Evolutionary conservation across 2,329 filamentous ascomycete genomes (phyloP), one percentile per base, ranked within the genome.

Genomic region (Madurella fahalii): DNA sequence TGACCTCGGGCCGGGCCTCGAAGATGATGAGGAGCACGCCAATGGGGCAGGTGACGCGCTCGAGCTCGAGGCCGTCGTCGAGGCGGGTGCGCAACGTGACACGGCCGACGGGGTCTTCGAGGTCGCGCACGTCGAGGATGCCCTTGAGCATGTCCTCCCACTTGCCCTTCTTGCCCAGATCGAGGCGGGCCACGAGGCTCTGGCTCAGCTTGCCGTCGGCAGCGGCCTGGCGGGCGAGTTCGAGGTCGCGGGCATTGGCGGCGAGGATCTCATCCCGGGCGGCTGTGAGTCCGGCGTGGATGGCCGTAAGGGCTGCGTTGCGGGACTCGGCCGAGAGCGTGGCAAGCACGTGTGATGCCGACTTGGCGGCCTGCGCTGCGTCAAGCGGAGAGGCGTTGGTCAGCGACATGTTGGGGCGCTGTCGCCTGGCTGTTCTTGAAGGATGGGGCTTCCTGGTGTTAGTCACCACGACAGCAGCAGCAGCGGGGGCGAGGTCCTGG

Each of bases 21-120:
- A 99, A 99, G 67, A 99, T 97, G 73, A 99, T 94, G 62, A 99
- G 82, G 41, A 99, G 82, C n/a, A 97, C 92, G 56, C 94, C 94
- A 63, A 99, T 97, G 5, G 94, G 94, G 69, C 90, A 96, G 40
- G 90, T 91, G 45, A 96, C 88, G 59, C 92, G 85, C 68, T 96
- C 90, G 56, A 99, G 80, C 50, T 86, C 80, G 50, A 99, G 80
- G 50, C 86, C 87, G 63, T 96, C 88, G 70, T 97, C 94, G 11
- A 99, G 81, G 54, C 86, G 82, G 43, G 91, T 97, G 59, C 87
- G 84, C 66, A 95, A 77, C 40, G 90, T 92, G 51, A 94, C 79
- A 68, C 87, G 87, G 65, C 93, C 93, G 65, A 97, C 89, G 90
- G 94, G 94, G 74, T 99, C 94, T 47, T 88, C 82, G 30, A 99